Base-by-base conservation (phyloP, 192 early-diverging fungal genomes). In the Dissophora globulifera region DNA sequence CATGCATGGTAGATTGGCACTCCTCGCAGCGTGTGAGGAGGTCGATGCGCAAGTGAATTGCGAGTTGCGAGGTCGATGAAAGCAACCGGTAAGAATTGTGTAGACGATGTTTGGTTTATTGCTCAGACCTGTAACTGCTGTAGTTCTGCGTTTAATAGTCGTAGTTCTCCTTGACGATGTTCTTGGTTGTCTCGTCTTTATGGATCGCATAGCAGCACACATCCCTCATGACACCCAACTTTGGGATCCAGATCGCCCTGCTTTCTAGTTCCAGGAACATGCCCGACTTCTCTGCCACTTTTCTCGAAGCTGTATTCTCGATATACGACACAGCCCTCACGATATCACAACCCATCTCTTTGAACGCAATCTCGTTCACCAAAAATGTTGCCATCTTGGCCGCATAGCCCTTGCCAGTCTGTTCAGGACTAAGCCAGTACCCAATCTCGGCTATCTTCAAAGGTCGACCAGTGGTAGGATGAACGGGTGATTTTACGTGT, bases 371-470 rank as follows among this genome's bases (percentile, higher is more conserved):
- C 54, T 72, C 67, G 4, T 60, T 12, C 17, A 69, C 58, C 20
- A 69, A 20, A 69, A 27, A 69, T n/a, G 13, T 46, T 6, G 29
- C 67, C 42, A 58, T 33, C n/a, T 27, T 57, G 11, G 49, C 58
- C 23, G 67, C 58, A 41, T 54, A 61, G 0, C 67, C 67, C 41
- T 54, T 51, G 0, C 67, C 67, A 1, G 58, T 58, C 6, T 69
- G 55, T 19, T 69, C 67, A 26, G 67, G 67, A 25, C 67, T 69
- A 7, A 69, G 33, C 67, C 67, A 69, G 12, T 69, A 69, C 33
- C 67, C 67, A 48, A 69, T 69, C 20, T 69, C 67, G n/a, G 67
- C 67, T 0, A 32, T 41, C 42, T 27, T 54, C 31, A 69, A 45
- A 0, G 48, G 67, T 10, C 13, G 12, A 19, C 48, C 48, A 0